Conservation (phyloP, 192 early-diverging fungal genomes). For the Coemansia asiatica region DNA sequence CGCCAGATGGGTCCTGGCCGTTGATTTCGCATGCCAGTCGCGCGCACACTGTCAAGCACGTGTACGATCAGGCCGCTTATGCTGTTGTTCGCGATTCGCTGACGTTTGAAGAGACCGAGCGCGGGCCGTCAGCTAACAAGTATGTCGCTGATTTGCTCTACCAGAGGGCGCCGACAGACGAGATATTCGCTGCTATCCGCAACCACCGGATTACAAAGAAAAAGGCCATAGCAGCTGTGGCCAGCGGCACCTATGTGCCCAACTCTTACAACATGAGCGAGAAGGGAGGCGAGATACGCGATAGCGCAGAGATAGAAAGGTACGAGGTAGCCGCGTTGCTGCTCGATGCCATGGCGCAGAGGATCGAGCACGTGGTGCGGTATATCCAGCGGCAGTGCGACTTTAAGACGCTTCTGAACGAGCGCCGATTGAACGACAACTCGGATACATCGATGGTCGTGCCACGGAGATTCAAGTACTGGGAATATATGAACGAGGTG, state of each 20-base stretch:
- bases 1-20: slow-evolving; percentile 73
- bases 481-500: slow-evolving; percentile 74
- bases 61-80: slow-evolving; percentile 52
- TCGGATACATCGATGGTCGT: slow-evolving; percentile 61
- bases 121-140: slow-evolving; percentile 53
- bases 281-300: slow-evolving; percentile 9
- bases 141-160: slow-evolving; percentile 71
- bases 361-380: slow-evolving; percentile 39
- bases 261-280: not conserved
- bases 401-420: slow-evolving; percentile 51
- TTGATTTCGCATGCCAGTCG: slow-evolving; percentile 66
- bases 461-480: slow-evolving; percentile 66
- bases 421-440: slow-evolving; percentile 38
- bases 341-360: slow-evolving; percentile 48
- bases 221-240: slow-evolving; percentile 43
- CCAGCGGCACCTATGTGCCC: slow-evolving; percentile 46
- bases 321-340: slow-evolving; percentile 38
- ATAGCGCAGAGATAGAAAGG: slow-evolving; percentile 29
- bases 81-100: slow-evolving; percentile 64
- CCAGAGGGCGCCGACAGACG: slow-evolving; percentile 72
- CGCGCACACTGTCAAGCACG: slow-evolving; percentile 42
- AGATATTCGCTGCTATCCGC: slow-evolving; percentile 62
- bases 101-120: slow-evolving; percentile 57
- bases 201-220: slow-evolving; percentile 57
- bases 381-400: slow-evolving; percentile 54